Conservation (phyloP, 2,329 filamentous ascomycete genomes). For the Blumeria hordei region DNA sequence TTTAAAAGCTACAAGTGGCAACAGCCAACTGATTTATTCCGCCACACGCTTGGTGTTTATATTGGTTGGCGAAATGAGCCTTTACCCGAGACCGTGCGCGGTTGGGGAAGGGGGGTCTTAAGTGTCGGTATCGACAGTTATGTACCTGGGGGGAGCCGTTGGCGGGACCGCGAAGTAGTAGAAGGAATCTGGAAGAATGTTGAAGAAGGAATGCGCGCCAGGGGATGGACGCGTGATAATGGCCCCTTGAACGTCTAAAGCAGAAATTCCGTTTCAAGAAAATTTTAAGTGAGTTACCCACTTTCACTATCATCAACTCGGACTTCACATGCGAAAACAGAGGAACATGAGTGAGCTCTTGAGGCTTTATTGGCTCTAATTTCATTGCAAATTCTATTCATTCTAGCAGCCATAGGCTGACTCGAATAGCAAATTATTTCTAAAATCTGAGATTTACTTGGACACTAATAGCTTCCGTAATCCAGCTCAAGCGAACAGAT, state of each 20-base stretch:
- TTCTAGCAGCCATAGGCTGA: too few species aligned
- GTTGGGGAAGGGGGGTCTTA: constrained; percentile 69
- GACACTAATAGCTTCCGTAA: too few species aligned
- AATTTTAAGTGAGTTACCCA: too few species aligned
- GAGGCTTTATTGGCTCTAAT: too few species aligned
- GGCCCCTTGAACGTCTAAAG: constrained; percentile 20
- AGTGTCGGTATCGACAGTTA: constrained; percentile 67
- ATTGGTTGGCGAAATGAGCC: constrained; percentile 79
- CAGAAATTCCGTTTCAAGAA: too few species aligned
- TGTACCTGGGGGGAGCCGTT: constrained; percentile 33
- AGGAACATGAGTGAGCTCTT: too few species aligned
- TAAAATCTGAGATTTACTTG: too few species aligned
- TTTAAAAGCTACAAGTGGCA: constrained; percentile 98
- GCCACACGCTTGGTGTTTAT: constrained; percentile 65
- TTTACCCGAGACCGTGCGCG: constrained; percentile 50
- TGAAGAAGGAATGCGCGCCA: constrained; percentile 65
- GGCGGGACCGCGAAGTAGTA: constrained; percentile 79
- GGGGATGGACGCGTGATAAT: constrained; percentile 57
- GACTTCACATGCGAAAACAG: too few species aligned
- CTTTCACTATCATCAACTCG: too few species aligned
- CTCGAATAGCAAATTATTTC: too few species aligned
- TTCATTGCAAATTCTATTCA: too few species aligned
- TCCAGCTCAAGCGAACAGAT: too few species aligned
- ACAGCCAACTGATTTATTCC: constrained; percentile 68
- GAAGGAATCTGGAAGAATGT: constrained; percentile 81